Evolutionary conservation across 257 asterid species (phyloP).

Genomic region (Solanum corneliomulleri): DNA sequence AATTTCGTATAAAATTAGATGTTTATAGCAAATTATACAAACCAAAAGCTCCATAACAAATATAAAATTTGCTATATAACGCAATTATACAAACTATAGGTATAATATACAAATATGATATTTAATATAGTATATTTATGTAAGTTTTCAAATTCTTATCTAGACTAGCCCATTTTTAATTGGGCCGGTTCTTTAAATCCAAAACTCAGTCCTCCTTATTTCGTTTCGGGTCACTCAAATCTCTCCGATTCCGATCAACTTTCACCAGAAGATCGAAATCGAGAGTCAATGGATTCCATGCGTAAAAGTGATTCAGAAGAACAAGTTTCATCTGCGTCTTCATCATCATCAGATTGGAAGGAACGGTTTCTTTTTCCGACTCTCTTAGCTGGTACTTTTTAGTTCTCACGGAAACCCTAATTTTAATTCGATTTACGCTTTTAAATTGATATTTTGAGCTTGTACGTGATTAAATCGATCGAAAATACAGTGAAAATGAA

Average conservation of each 20-base stretch:
- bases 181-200: neutral
- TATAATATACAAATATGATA: no score
- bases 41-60: no score
- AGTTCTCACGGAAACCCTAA: neutral
- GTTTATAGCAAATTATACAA: no score
- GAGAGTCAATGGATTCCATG: neutral
- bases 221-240: neutral
- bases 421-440: neutral
- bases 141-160: neutral
- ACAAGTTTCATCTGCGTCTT: neutral
- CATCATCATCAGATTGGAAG: conserved; percentile 34
- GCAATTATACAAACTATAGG: no score
- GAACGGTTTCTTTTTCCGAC: conserved; percentile 65
- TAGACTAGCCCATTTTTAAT: neutral
- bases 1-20: no score
- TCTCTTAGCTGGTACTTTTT: conserved; percentile 54
- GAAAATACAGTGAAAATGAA: neutral
- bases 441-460: conserved; percentile 29
- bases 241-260: neutral
- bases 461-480: conserved; percentile 9
- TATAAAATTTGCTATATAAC: no score
- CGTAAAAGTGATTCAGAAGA: neutral
- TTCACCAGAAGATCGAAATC: neutral
- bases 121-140: no score
- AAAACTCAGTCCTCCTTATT: neutral